Evolutionary conservation across 768 basidiomycete species (phyloP).

Genomic region (Hericium rajendrae): DNA sequence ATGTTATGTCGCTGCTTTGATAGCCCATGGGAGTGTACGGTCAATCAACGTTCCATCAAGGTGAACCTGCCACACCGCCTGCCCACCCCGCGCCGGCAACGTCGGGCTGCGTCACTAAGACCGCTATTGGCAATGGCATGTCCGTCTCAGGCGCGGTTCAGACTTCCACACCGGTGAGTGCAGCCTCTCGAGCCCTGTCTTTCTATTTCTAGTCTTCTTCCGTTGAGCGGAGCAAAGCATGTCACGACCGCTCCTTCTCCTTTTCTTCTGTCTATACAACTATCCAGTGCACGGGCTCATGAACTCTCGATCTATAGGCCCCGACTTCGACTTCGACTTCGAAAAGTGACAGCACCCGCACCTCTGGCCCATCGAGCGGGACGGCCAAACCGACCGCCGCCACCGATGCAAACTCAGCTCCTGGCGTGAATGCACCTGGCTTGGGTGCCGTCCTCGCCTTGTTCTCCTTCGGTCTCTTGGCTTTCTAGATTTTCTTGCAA

Average conservation of each 20-base stretch:
- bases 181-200: not conserved
- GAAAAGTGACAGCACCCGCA: not conserved
- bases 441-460: no score
- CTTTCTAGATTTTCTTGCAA: no score
- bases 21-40: constrained; percentile 66
- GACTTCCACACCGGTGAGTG: not conserved
- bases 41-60: constrained; percentile 58
- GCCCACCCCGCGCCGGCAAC: constrained; percentile 50
- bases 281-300: not conserved
- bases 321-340: not conserved
- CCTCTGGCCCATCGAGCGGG: not conserved
- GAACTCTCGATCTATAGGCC: no score
- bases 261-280: not conserved
- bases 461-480: no score
- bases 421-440: not conserved
- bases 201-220: not conserved
- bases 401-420: not conserved
- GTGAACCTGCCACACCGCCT: constrained; percentile 42
- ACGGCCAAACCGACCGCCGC: not conserved
- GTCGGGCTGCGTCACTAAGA: constrained; percentile 46
- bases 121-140: constrained; percentile 40
- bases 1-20: not conserved
- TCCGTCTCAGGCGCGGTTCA: constrained; percentile 3
- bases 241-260: not conserved
- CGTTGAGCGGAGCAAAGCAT: not conserved